Conservation (phyloP, 306 rosid genomes). For the Astragalus glycyphyllos region DNA sequence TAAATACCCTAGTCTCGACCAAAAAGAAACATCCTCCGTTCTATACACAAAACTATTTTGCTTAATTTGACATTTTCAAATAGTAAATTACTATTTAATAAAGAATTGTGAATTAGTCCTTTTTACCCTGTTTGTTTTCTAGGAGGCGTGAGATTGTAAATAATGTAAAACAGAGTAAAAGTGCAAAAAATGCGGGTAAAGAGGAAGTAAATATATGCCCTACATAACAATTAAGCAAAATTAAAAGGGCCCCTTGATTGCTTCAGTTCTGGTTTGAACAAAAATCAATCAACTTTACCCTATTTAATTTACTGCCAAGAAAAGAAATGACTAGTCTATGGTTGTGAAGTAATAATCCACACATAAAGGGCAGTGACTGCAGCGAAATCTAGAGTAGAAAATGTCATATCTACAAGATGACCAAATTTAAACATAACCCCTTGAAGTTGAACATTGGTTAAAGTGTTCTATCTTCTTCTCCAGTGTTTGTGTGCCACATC, state of each 20-base stretch:
- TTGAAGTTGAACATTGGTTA: slow-evolving; percentile 36
- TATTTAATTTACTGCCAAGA: slow-evolving; percentile 35
- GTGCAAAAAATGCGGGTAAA: slow-evolving; percentile 33
- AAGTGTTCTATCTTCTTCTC: slow-evolving; percentile 36
- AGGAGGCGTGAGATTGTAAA: neutral
- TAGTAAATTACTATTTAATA: too few species aligned
- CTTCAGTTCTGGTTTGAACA: slow-evolving; percentile 19
- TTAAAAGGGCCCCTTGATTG: slow-evolving; percentile 18
- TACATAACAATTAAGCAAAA: slow-evolving; percentile 10
- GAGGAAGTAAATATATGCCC: slow-evolving; percentile 29
- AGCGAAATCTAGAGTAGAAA: slow-evolving; percentile 46
- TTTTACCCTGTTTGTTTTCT: neutral
- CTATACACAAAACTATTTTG: too few species aligned
- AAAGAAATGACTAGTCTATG: slow-evolving; percentile 46
- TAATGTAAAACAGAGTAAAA: slow-evolving; percentile 18
- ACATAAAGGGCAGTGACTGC: slow-evolving; percentile 30
- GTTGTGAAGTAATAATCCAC: slow-evolving; percentile 2
- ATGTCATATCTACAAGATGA: slow-evolving; percentile 40
- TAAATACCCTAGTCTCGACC: too few species aligned
- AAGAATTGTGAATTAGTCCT: neutral
- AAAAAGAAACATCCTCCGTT: too few species aligned
- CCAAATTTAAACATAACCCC: slow-evolving; percentile 39
- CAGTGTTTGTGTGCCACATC: slow-evolving; percentile 45
- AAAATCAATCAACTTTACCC: slow-evolving; percentile 31
- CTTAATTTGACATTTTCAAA: too few species aligned